Evolutionary conservation across 495 filamentous ascomycete species (phyloP).

Genomic region (Aspergillus ostianus): DNA sequence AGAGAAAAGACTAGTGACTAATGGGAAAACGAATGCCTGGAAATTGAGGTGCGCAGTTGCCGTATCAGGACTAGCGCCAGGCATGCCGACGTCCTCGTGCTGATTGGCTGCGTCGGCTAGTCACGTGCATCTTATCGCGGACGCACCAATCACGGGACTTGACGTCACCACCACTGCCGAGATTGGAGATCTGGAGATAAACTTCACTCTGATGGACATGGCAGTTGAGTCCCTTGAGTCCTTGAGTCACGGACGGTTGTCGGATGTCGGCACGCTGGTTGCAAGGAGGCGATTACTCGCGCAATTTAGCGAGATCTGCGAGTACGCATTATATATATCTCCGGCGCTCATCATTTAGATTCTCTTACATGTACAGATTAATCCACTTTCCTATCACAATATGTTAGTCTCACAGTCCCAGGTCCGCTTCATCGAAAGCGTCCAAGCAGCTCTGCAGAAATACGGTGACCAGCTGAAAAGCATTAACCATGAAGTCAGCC

Average conservation of each 20-base stretch:
- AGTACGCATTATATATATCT: no score
- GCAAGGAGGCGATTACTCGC: no score
- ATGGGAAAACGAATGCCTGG: no score
- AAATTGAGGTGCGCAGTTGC: no score
- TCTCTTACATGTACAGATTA: no score
- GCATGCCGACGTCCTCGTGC: constrained; percentile 16
- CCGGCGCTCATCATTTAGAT: no score
- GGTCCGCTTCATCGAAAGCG: constrained; percentile 25
- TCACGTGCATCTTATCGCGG: constrained; percentile 4
- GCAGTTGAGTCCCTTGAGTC: no score
- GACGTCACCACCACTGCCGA: background rate
- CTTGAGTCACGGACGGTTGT: no score
- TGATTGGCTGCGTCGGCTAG: constrained; percentile 34
- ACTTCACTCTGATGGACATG: background rate
- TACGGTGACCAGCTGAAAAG: constrained; percentile 37
- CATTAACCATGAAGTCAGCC: constrained; percentile 46
- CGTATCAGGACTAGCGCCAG: background rate
- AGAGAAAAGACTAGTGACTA: no score
- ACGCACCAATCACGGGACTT: constrained; percentile 13
- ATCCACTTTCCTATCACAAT: constrained; percentile 8
- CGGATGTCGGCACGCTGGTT: no score
- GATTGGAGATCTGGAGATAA: background rate
- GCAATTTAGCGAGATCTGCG: no score
- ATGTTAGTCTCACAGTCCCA: constrained; percentile 29
- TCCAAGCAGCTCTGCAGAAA: constrained; percentile 28